Evolutionary conservation across 2,329 filamentous ascomycete species (phyloP).

Genomic region (Passalora sequoiae): DNA sequence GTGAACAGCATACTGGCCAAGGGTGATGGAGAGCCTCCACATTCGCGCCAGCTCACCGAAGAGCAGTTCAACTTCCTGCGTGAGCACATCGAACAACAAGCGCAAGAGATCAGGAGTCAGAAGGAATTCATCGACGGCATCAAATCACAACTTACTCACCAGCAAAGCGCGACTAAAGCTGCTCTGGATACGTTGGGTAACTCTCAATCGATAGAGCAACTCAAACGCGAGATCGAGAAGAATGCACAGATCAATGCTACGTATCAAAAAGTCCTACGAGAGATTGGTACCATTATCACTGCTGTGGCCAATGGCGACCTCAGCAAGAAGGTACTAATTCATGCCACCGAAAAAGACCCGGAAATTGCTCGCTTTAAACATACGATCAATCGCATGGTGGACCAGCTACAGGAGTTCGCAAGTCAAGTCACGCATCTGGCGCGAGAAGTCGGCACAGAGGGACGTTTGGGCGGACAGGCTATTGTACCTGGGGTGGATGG

Average conservation of each 20-base stretch:
- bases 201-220: slow-evolving; percentile 76
- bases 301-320: slow-evolving; percentile 92
- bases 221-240: slow-evolving; percentile 92
- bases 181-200: slow-evolving; percentile 77
- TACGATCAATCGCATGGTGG: slow-evolving; percentile 99
- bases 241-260: slow-evolving; percentile 97
- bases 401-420: slow-evolving; percentile 92
- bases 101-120: slow-evolving; percentile 83
- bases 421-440: slow-evolving; percentile 93
- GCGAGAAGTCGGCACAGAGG: slow-evolving; percentile 92
- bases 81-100: slow-evolving; percentile 89
- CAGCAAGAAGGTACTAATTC: slow-evolving; percentile 94
- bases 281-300: slow-evolving; percentile 96
- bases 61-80: slow-evolving; percentile 79
- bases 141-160: slow-evolving; percentile 76
- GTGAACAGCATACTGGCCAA: slow-evolving; percentile 52
- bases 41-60: slow-evolving; percentile 59
- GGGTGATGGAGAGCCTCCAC: slow-evolving; percentile 45
- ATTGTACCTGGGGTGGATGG: slow-evolving; percentile 91
- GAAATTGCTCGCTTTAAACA: slow-evolving; percentile 97
- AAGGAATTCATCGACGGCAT: slow-evolving; percentile 80
- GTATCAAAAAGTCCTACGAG: slow-evolving; percentile 92
- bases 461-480: slow-evolving; percentile 87
- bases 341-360: slow-evolving; percentile 93
- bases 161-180: slow-evolving; percentile 77